A percentile compares a stretch with the other conserved stretches of the same genome.
Conservation (phyloP, 768 basidiomycete species). For the Auricularia cornea region DNA sequence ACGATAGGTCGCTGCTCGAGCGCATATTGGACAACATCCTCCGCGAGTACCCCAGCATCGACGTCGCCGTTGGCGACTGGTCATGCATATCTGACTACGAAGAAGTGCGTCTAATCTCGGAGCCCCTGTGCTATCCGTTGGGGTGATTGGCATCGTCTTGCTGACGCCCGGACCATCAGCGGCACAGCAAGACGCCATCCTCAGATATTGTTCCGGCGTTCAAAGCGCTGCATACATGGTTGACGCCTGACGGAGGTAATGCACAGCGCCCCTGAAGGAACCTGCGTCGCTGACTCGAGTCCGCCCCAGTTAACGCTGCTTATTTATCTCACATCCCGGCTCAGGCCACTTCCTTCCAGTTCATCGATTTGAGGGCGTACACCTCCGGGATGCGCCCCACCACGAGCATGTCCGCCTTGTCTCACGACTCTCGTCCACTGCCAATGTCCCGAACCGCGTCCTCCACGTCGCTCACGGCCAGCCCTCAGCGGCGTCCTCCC, state of each 20-base stretch:
- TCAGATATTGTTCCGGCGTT: background rate
- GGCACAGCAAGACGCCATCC: background rate
- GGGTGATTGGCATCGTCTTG: background rate
- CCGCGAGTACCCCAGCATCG: background rate
- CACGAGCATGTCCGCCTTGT: background rate
- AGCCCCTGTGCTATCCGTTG: background rate
- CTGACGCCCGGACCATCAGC: background rate
- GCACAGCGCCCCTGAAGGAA: background rate
- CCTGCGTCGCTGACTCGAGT: too few species aligned
- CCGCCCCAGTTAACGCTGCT: background rate
- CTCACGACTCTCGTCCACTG: background rate
- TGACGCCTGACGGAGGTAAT: background rate
- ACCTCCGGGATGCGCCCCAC: background rate
- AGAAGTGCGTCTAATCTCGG: background rate
- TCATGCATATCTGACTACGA: background rate
- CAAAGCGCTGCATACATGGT: background rate
- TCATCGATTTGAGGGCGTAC: background rate
- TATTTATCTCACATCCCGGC: background rate
- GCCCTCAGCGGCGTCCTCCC: background rate
- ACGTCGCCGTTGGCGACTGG: background rate
- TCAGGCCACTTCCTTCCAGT: background rate
- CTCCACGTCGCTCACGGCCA: background rate
- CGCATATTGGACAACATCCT: background rate
- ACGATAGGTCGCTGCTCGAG: background rate
- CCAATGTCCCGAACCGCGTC: background rate